These are phyloP conservation scores for Mortierella sp. DNA, from an alignment of 371 early-diverging fungal genomes.

Conservation along the genomic window DNA sequence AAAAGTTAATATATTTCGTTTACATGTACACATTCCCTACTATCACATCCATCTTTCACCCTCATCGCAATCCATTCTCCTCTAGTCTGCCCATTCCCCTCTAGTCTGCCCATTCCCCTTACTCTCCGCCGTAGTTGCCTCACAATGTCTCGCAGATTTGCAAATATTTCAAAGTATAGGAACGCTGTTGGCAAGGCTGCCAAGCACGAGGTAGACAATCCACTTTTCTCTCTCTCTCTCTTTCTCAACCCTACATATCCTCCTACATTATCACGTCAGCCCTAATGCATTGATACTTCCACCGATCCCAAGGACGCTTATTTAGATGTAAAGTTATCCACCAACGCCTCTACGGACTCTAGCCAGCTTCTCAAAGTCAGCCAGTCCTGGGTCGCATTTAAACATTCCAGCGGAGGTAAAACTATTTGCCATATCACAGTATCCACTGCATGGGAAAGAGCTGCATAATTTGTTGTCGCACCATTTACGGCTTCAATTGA, in stretches of 20 bases:
- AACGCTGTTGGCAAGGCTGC: slow-evolving; percentile 70
- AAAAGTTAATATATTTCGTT: no score
- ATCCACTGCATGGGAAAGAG: neutral
- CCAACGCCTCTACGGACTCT: slow-evolving; percentile 61
- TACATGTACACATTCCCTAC: no score
- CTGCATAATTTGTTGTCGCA: neutral
- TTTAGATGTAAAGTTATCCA: slow-evolving; percentile 63
- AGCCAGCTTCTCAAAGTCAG: slow-evolving; percentile 66
- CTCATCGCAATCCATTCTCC: neutral
- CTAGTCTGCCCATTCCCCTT: neutral
- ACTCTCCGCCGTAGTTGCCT: neutral
- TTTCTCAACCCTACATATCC: slow-evolving; percentile 5
- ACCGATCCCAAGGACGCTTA: slow-evolving; percentile 62
- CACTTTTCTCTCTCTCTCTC: neutral
- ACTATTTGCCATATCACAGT: neutral
- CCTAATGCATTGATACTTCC: neutral
- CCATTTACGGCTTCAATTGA: neutral
- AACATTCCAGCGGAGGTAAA: slow-evolving; percentile 61
- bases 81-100: neutral
- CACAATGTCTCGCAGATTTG: slow-evolving; percentile 43
- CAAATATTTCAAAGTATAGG: slow-evolving; percentile 67
- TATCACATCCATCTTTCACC: no score
- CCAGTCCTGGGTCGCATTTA: slow-evolving; percentile 62
- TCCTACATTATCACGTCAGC: neutral
- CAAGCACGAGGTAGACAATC: slow-evolving; percentile 64